Base-by-base conservation (phyloP, 176 grass and related monocot genomes). In the Cymbopogon citratus region DNA sequence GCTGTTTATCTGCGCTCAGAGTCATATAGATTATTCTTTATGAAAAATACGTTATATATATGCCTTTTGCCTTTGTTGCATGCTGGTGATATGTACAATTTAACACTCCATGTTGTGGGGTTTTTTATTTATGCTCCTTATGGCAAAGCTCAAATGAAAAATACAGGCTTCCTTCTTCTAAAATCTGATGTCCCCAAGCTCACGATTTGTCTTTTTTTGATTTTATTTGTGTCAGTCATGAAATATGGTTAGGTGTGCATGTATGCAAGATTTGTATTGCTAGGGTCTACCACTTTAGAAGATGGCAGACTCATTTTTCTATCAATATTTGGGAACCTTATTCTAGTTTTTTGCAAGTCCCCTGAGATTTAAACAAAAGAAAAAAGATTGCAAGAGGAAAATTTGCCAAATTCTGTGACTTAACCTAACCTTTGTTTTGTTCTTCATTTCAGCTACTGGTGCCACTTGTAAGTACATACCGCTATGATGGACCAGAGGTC, bases 361-460 rank as follows among this genome's bases (percentile, higher is more conserved):
- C 5, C n/a, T 39, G 36, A 45, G 14, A 13, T 73, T 67, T 43
- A 0, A 7, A 56, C 1, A 38, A 57, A n/a, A 76, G 16, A 26
- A 29, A 1, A 14, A 52, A 19, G 21, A 52, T 3, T 71, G 38
- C 10, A 5, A 19, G 29, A 33, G 18, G 61, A 45, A 39, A 24
- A 4, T 9, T 14, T 66, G 34, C 34, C 12, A n/a, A 52, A 4
- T 6, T 35, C 5, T 23, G 26, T 45, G 31, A 36, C 12, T 16
- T 78, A 34, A 54, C 12, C 31, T 82, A 51, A 54, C 38, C 14
- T 74, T 38, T 3, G 41, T 46, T 72, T 70, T 72, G 15, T 83
- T 83, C 6, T 81, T 63, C 60, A n/a, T 78, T 82, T 61, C 86
- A 98, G 92, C 90, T 98, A 23, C 72, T 98, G 86, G 92, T 98